Percentiles rank a stretch among this genome's conserved stretches.
phyloP scores from a whole-genome alignment of 2,329 filamentous ascomycete species.

The Neobulgaria alba region DNA sequence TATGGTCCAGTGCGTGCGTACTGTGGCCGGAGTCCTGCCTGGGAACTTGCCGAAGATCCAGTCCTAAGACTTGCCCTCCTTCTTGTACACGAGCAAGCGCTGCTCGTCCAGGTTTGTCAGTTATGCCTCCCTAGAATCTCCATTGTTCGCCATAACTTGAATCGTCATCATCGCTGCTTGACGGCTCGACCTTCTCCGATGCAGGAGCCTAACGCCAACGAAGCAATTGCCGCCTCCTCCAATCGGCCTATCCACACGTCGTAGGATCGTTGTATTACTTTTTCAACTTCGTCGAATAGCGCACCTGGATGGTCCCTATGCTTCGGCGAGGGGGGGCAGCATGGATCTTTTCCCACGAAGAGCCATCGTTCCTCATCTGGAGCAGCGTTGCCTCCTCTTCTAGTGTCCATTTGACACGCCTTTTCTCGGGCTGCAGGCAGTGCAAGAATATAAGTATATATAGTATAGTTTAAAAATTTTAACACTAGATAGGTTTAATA shows the following conservation, averaged over 20 bases:
- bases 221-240: neutral
- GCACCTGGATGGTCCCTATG: neutral
- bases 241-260: too few species aligned
- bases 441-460: too few species aligned
- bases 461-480: too few species aligned
- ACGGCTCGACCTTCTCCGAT: neutral
- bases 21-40: conserved; percentile 8
- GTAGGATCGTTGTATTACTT: neutral
- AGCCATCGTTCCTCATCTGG: neutral
- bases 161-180: neutral
- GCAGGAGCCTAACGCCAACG: neutral
- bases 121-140: too few species aligned
- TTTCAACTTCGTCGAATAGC: neutral
- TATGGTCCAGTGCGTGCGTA: conserved; percentile 13
- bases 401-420: neutral
- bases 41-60: conserved; percentile 12
- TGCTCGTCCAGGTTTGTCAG: conserved; percentile 5
- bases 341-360: neutral
- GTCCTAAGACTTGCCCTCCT: conserved; percentile 8
- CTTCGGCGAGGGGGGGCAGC: neutral
- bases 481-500: too few species aligned
- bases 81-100: conserved; percentile 2
- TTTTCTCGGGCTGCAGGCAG: too few species aligned
- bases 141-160: too few species aligned
- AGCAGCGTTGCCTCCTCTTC: neutral